phyloP scores from a whole-genome alignment of 139 green algal genomes.

The Yamagishiella unicocca region DNA sequence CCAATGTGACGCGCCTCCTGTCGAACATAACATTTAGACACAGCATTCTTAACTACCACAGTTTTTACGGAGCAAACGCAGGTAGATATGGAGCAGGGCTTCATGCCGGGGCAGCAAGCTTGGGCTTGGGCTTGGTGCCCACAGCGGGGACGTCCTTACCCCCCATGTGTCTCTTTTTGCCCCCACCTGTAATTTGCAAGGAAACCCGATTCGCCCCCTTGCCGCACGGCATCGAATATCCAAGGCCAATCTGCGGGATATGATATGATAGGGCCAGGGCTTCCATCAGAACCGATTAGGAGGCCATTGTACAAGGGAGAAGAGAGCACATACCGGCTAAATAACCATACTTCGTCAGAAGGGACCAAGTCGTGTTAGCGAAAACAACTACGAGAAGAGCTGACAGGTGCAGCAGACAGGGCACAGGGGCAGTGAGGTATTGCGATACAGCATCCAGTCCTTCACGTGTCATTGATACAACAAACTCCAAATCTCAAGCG shows the following conservation, averaged over 20 bases:
- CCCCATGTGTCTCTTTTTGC: not conserved
- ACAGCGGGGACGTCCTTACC: not conserved
- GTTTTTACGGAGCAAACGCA: too few relatives aligned
- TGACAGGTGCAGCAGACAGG: not conserved
- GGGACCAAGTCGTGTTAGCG: not conserved
- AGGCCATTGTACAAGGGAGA: not conserved
- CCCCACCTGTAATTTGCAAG: not conserved
- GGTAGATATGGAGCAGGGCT: not conserved
- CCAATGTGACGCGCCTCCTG: not conserved
- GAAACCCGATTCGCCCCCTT: not conserved
- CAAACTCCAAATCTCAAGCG: not conserved
- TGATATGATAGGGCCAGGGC: too few relatives aligned
- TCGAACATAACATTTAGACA: not conserved
- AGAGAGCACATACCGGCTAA: not conserved
- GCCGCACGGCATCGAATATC: conserved; percentile 18
- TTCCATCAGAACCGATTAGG: too few relatives aligned
- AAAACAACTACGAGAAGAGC: not conserved
- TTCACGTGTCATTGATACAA: not conserved
- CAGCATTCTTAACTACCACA: not conserved
- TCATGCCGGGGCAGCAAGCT: not conserved
- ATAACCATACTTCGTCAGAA: not conserved
- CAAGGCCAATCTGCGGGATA: conserved; percentile 22
- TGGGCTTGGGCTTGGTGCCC: not conserved
- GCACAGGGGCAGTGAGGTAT: too few relatives aligned
- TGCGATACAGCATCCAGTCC: not conserved